Conservation (phyloP, 1,284 basidiomycete species). For the Ceratobasidium sp. region DNA sequence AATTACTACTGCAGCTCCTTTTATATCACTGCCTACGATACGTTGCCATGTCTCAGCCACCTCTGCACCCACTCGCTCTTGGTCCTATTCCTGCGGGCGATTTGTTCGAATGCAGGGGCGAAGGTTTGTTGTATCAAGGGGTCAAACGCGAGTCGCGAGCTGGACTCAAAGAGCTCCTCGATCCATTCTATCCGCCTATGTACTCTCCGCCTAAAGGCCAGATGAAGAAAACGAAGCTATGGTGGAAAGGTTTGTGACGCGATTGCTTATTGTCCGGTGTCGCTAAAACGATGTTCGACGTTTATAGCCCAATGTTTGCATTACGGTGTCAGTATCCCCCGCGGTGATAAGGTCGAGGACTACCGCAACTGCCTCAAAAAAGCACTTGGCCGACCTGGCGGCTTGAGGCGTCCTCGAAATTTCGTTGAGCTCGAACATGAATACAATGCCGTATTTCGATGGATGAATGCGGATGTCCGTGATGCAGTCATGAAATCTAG, state of each 20-base stretch:
- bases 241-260: constrained; percentile 18
- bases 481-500: background rate
- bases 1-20: background rate
- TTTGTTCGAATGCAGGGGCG: constrained; percentile 5
- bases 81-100: background rate
- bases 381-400: background rate
- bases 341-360: background rate
- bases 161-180: background rate
- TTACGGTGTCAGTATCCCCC: background rate
- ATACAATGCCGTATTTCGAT: constrained; percentile 7
- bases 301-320: constrained; percentile 20
- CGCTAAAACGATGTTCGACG: background rate
- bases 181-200: background rate
- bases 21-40: background rate
- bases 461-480: constrained; percentile 7
- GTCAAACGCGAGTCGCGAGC: constrained; percentile 8
- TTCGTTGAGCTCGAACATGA: background rate
- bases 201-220: background rate
- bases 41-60: background rate
- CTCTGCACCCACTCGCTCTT: constrained; percentile 9
- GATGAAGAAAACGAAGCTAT: background rate
- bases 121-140: constrained; percentile 12
- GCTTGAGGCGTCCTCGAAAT: background rate
- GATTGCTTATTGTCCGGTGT: background rate
- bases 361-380: background rate